Conservation (phyloP, 768 basidiomycete genomes). For the Suillus spraguei region DNA sequence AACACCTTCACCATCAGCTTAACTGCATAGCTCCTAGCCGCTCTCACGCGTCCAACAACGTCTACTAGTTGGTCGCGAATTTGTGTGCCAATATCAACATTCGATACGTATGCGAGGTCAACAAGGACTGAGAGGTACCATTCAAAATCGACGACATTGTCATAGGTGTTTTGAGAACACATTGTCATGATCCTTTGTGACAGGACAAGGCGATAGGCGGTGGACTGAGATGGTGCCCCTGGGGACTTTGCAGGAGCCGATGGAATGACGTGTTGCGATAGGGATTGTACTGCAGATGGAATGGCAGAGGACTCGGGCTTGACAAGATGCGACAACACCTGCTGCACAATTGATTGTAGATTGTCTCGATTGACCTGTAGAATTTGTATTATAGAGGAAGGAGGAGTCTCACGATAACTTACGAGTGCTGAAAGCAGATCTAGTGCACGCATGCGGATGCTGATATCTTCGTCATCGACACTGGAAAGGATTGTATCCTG, state of each 20-base stretch:
- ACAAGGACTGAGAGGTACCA: conserved; percentile 97
- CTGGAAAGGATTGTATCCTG: conserved; percentile 90
- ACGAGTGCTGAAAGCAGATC: conserved; percentile 96
- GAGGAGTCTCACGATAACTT: conserved; percentile 20
- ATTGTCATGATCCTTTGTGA: conserved; percentile 85
- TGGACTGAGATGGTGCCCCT: conserved; percentile 65
- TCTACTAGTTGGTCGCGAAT: conserved; percentile 88
- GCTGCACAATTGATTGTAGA: conserved; percentile 87
- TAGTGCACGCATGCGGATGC: conserved; percentile 93
- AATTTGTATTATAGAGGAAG: not conserved
- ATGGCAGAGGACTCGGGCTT: conserved; percentile 52
- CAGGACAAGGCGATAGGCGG: conserved; percentile 85
- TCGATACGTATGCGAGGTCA: conserved; percentile 87
- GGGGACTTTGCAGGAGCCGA: conserved; percentile 39
- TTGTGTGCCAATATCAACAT: conserved; percentile 74
- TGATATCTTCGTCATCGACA: conserved; percentile 91
- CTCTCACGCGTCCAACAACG: conserved; percentile 79
- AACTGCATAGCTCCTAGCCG: conserved; percentile 77
- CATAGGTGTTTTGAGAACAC: conserved; percentile 82
- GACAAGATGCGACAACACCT: conserved; percentile 86
- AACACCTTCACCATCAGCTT: conserved; percentile 82
- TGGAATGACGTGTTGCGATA: conserved; percentile 54
- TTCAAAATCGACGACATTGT: conserved; percentile 90
- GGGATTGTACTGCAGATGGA: conserved; percentile 57
- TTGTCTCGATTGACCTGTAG: conserved; percentile 79